Percentiles rank a stretch among this genome's conserved stretches.
These are phyloP conservation scores for Rhodotorula kratochvilovae DNA, from an alignment of 768 basidiomycete species.

Conservation along the genomic window DNA sequence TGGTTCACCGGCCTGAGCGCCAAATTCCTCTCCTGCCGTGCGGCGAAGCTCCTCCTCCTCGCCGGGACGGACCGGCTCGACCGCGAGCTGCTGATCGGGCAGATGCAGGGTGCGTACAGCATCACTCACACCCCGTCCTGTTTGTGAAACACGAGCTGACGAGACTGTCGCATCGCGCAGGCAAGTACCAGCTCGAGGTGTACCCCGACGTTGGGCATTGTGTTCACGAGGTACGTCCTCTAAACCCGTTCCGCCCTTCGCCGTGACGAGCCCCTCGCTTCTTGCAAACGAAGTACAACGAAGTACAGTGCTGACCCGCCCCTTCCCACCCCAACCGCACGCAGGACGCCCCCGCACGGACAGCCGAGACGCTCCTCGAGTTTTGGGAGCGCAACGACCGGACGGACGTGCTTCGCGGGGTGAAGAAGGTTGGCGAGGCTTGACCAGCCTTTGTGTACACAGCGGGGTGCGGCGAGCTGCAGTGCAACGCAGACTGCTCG, in stretches of 20 bases:
- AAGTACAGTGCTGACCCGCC: constrained; percentile 55
- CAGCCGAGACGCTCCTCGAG: constrained; percentile 75
- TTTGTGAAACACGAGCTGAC: no score
- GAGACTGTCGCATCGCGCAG: constrained; percentile 41
- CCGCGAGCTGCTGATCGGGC: constrained; percentile 87
- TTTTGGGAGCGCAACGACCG: constrained; percentile 89
- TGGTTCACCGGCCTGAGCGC: constrained; percentile 83
- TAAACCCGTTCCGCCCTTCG: constrained; percentile 53
- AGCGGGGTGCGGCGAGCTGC: no score
- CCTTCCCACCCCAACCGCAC: constrained; percentile 60
- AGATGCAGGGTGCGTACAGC: constrained; percentile 66
- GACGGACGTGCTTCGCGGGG: constrained; percentile 54
- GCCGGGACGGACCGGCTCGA: constrained; percentile 92
- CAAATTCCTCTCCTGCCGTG: constrained; percentile 69
- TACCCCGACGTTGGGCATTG: constrained; percentile 85
- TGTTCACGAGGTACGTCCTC: constrained; percentile 73
- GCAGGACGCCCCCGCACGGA: constrained; percentile 76
- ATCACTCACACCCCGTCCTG: not conserved
- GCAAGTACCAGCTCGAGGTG: constrained; percentile 89
- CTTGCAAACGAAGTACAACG: no score
- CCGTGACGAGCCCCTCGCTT: no score
- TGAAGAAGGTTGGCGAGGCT: constrained; percentile 60
- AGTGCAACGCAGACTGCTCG: not conserved
- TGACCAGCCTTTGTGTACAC: constrained; percentile 9
- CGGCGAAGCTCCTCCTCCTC: constrained; percentile 80